A percentile compares a stretch with the other conserved stretches of the same genome.
These are phyloP conservation scores for Eudorina sp. DNA, from an alignment of 139 green algal species.

Conservation along the genomic window DNA sequence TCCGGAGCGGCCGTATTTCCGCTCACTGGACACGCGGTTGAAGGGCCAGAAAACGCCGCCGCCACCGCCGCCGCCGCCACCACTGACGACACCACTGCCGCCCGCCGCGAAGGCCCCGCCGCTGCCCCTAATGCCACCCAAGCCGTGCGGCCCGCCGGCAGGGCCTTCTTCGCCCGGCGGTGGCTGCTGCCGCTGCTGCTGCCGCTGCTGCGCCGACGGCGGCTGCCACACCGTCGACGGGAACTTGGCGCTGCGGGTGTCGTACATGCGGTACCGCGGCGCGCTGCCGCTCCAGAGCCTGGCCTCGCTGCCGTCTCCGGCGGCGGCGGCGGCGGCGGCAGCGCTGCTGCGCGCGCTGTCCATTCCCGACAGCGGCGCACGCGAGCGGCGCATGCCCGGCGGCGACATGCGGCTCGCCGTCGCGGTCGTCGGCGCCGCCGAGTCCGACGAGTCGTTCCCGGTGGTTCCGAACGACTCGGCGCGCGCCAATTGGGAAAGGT, in stretches of 20 bases:
- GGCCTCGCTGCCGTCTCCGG: not conserved
- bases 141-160: too few relatives aligned
- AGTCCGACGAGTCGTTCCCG: constrained; percentile 3
- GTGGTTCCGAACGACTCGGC: not conserved
- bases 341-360: not conserved
- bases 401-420: not conserved
- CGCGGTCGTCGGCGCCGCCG: not conserved
- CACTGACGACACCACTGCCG: not conserved
- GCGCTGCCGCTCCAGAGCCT: not conserved
- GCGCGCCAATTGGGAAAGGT: not conserved
- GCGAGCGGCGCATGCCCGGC: not conserved
- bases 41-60: not conserved
- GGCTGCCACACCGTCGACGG: too few relatives aligned
- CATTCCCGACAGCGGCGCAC: not conserved
- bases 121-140: not conserved
- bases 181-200: not conserved
- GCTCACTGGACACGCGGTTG: not conserved
- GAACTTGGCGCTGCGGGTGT: not conserved
- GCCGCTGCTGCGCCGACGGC: not conserved
- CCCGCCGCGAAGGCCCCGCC: not conserved
- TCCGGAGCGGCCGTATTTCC: not conserved
- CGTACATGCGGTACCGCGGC: not conserved
- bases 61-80: not conserved
- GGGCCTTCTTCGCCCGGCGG: not conserved
- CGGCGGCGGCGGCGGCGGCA: not conserved